Conservation (phyloP, 352 stramenopile genomes). For the Pythium plurisporium region DNA sequence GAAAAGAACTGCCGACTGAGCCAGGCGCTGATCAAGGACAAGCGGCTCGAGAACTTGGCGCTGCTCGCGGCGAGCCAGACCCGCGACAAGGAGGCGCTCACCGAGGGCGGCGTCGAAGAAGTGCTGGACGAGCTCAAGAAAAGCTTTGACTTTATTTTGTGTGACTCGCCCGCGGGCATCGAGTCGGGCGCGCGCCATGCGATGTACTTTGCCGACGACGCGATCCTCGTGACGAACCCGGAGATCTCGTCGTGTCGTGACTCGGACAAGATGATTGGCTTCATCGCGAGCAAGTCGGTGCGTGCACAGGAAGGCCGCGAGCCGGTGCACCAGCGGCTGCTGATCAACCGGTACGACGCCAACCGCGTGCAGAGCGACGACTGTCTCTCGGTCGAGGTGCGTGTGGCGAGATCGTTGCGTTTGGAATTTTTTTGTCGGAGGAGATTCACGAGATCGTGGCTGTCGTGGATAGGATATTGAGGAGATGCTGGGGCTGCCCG, state of each 20-base stretch:
- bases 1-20: conserved; percentile 86
- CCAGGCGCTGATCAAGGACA: conserved; percentile 91
- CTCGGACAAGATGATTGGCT: conserved; percentile 95
- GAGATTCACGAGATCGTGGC: too few relatives aligned
- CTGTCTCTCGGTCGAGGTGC: conserved; percentile 81
- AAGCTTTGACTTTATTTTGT: conserved; percentile 89
- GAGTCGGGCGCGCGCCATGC: conserved; percentile 86
- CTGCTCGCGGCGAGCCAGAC: conserved; percentile 90
- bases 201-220: conserved; percentile 93
- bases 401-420: background rate
- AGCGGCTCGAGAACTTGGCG: conserved; percentile 76
- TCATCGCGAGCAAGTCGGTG: conserved; percentile 88
- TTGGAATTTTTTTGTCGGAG: background rate
- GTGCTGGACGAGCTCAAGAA: conserved; percentile 79
- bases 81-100: conserved; percentile 88
- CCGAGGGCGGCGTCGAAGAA: conserved; percentile 81
- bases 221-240: conserved; percentile 92
- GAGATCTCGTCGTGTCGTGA: conserved; percentile 91
- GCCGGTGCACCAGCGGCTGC: conserved; percentile 75
- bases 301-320: conserved; percentile 72
- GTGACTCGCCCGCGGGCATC: conserved; percentile 88
- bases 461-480: conserved; percentile 70
- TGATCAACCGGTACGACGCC: conserved; percentile 92
- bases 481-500: conserved; percentile 88
- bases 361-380: conserved; percentile 87